Evolutionary conservation across 2,329 filamentous ascomycete genomes (phyloP).

Genomic region (Sclerotinia spermophila): DNA sequence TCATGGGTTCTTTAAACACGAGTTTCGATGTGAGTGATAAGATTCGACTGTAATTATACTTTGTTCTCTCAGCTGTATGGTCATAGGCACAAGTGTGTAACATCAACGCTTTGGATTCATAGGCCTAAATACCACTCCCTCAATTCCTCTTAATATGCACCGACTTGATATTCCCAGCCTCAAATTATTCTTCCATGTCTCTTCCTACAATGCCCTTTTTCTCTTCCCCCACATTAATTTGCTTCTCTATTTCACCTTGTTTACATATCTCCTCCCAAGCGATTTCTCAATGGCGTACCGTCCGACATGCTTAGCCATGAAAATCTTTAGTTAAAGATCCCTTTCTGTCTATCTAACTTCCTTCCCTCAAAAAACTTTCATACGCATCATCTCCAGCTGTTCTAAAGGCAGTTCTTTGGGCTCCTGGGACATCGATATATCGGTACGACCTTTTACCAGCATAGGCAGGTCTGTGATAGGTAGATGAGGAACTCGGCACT

Average conservation of each 20-base stretch:
- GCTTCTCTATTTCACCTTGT: not conserved
- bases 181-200: not conserved
- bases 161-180: not conserved
- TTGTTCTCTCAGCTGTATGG: not conserved
- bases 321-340: not conserved
- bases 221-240: no score
- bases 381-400: not conserved
- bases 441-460: no score
- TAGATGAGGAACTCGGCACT: not conserved
- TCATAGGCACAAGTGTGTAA: not conserved
- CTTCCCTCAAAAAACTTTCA: not conserved
- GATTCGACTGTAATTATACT: not conserved
- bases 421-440: not conserved
- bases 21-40: not conserved
- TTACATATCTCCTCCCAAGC: not conserved
- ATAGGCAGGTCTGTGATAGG: no score
- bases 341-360: not conserved
- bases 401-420: not conserved
- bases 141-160: not conserved
- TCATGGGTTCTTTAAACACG: not conserved
- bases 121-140: not conserved
- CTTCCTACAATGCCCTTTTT: no score
- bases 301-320: not conserved
- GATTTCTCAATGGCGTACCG: not conserved
- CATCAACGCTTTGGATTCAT: not conserved